Evolutionary conservation across 2,329 filamentous ascomycete genomes (phyloP).

Genomic region (Ophiocordyceps camponoti-leonardi): DNA sequence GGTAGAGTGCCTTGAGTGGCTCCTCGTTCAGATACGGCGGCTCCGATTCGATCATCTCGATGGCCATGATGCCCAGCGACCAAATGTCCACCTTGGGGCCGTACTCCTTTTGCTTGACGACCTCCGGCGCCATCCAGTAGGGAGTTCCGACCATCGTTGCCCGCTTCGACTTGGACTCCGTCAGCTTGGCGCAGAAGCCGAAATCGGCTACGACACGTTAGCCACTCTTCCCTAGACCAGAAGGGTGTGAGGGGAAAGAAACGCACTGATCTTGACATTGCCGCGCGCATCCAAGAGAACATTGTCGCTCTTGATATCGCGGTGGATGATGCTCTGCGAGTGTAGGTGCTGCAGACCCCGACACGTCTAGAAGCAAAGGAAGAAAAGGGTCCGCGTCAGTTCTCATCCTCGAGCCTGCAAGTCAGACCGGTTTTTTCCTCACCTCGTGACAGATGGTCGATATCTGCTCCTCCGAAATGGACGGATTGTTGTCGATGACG

Average conservation of each 20-base stretch:
- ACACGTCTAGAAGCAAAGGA: slow-evolving; percentile 53
- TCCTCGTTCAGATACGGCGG: slow-evolving; percentile 97
- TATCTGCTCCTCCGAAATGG: slow-evolving; percentile 92
- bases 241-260: too few relatives aligned
- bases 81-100: slow-evolving; percentile 97
- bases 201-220: slow-evolving; percentile 64
- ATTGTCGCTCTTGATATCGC: slow-evolving; percentile 99
- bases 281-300: slow-evolving; percentile 86
- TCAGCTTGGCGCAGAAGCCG: slow-evolving; percentile 96
- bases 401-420: not conserved
- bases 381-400: not conserved
- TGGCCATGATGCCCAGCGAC: slow-evolving; percentile 98
- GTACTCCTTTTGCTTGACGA: slow-evolving; percentile 98
- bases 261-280: slow-evolving; percentile 93
- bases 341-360: slow-evolving; percentile 88
- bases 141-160: slow-evolving; percentile 98
- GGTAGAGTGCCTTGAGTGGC: slow-evolving; percentile 87
- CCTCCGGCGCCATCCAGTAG: slow-evolving; percentile 99
- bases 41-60: slow-evolving; percentile 99
- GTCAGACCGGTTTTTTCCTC: slow-evolving; percentile 14
- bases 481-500: slow-evolving; percentile 94
- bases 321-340: slow-evolving; percentile 91
- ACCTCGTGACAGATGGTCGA: slow-evolving; percentile 95
- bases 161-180: slow-evolving; percentile 89
- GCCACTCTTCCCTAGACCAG: slow-evolving; percentile 2